phyloP scores from a whole-genome alignment of 2,329 filamentous ascomycete species.

The Stagonosporopsis vannaccii region DNA sequence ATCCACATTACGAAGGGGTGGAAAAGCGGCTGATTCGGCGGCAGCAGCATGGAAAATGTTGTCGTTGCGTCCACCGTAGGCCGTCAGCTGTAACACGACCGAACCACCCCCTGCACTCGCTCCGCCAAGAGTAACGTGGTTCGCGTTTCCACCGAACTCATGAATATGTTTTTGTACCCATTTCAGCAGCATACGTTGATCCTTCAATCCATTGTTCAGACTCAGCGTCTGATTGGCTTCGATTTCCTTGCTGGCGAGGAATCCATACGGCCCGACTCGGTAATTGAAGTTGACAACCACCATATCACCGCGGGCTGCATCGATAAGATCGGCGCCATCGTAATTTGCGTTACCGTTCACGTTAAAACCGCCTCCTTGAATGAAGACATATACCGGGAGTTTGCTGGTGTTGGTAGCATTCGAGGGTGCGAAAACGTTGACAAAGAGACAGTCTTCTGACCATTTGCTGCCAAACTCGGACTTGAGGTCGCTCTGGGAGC shows the following conservation, averaged over 20 bases:
- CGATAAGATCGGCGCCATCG: conserved; percentile 44
- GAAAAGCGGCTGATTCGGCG: conserved; percentile 48
- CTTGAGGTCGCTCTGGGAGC: conserved; percentile 31
- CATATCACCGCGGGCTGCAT: conserved; percentile 41
- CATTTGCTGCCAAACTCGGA: conserved; percentile 36
- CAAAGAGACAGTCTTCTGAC: conserved; percentile 52
- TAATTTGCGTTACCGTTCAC: conserved; percentile 47
- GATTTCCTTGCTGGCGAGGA: conserved; percentile 45
- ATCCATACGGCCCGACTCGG: conserved; percentile 51
- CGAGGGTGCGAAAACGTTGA: conserved; percentile 49
- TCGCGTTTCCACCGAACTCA: conserved; percentile 50
- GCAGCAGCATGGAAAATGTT: conserved; percentile 47
- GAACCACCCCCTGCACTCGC: conserved; percentile 52
- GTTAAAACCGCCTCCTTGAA: conserved; percentile 51
- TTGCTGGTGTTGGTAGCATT: conserved; percentile 42
- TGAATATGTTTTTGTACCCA: conserved; percentile 49
- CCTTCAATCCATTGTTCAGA: conserved; percentile 49
- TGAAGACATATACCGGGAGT: conserved; percentile 51
- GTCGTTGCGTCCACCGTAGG: conserved; percentile 47
- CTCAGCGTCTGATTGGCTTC: conserved; percentile 36
- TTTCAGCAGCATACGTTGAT: conserved; percentile 46
- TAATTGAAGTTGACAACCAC: conserved; percentile 53
- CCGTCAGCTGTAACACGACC: conserved; percentile 47
- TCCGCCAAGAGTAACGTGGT: conserved; percentile 49
- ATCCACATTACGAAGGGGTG: conserved; percentile 47